These are phyloP conservation scores for Ganoderma boninense DNA, from an alignment of 1,284 basidiomycete genomes.

Conservation along the genomic window DNA sequence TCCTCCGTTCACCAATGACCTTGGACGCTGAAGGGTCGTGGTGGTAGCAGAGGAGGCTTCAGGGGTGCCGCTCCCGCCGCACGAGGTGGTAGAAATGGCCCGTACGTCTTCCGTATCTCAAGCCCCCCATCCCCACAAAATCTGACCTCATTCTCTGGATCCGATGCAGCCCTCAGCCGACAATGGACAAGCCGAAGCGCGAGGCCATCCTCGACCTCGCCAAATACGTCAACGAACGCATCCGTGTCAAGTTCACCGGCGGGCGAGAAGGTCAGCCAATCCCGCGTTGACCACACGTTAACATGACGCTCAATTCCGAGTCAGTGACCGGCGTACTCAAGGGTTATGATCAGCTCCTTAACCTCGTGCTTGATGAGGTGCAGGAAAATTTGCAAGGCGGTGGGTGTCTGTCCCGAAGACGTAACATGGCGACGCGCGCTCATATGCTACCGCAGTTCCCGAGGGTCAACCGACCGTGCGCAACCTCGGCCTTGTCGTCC, in stretches of 20 bases:
- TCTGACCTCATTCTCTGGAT: not conserved
- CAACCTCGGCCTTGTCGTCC: conserved; percentile 83
- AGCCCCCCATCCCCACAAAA: not conserved
- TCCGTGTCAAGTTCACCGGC: conserved; percentile 96
- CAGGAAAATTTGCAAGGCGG: conserved; percentile 75
- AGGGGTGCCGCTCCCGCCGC: conserved; percentile 32
- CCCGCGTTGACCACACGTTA: not conserved
- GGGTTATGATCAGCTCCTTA: conserved; percentile 96
- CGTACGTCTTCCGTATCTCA: conserved; percentile 26
- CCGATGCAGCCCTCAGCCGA: conserved; percentile 46
- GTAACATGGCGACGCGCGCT: conserved; percentile 20
- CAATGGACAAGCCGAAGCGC: conserved; percentile 89
- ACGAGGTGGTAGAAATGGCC: conserved; percentile 36
- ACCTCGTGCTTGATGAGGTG: conserved; percentile 93
- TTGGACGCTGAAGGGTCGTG: conserved; percentile 40
- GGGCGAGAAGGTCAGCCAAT: conserved; percentile 83
- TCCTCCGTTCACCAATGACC: conserved; percentile 29
- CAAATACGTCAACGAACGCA: conserved; percentile 92
- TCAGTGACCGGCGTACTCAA: conserved; percentile 92
- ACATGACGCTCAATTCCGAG: conserved; percentile 18
- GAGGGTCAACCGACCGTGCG: conserved; percentile 75
- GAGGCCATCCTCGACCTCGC: conserved; percentile 97
- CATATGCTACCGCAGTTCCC: conserved; percentile 38
- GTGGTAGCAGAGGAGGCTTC: conserved; percentile 36
- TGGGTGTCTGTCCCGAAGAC: conserved; percentile 42